Base-by-base conservation (phyloP, 352 stramenopile species). In the Salisapilia sapeloensis region DNA sequence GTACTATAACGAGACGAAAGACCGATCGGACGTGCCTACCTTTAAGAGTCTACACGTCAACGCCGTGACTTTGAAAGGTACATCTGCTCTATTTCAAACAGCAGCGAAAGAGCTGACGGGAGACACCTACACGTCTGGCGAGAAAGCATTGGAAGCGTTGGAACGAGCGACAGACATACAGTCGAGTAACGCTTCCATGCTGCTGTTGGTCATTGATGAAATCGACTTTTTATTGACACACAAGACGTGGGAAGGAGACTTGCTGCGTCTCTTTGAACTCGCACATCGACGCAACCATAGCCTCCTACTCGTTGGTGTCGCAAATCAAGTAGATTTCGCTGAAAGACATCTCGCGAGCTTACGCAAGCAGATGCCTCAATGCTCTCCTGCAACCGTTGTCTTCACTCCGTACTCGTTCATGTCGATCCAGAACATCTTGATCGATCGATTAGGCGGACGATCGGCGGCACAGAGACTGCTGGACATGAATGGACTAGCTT, bases 251-350 rank as follows among this genome's bases (percentile, higher is more conserved):
- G 65, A 90, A 36, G 55, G 44, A 23, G 67, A 90, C 33, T 29
- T 90, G 14, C 84, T 55, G 18, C 59, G 65, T 2, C 52, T 90
- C 14, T 90, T 90, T 23, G 69, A 85, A 45, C 53, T 85, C 12
- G 67, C 71, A 0, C 69, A 90, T 31, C 60, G 56, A 3, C 8
- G 49, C 14, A 45, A 42, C 1, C 51, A 82, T 40, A 56, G 58
- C 33, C 81, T 90, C 29, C 56, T 87, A 28, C 49, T 90, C 5
- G 47, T 90, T 19, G 74, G 75, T 4, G 81, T 90, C 40, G 70
- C 75, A 5, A 90, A 90, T 36, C 71, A 81, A 27, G 64, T 87
- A 9, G 75, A 90, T 35, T 81, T 90, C 32, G 86, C 75, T 1
- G 67, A 90, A 43, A 58, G 67, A n/a, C 62, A 85, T 24, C 31